Evolutionary conservation across 192 early-diverging fungal genomes (phyloP).

Genomic region (Dispira parvispora): DNA sequence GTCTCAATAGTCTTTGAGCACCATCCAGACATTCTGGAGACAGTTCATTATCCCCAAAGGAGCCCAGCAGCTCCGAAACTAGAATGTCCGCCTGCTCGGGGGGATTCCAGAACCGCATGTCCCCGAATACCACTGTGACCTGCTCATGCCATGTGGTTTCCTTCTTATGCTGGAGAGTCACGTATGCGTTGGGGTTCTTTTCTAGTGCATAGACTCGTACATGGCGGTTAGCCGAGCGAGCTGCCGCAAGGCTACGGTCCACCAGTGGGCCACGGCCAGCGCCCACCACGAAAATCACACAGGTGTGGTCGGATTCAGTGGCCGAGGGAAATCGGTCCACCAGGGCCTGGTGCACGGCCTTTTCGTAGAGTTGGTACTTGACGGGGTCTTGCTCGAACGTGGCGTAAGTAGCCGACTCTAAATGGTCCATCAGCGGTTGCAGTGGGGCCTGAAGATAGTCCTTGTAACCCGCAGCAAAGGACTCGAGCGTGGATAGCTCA

Average conservation of each 20-base stretch:
- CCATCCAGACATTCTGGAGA: slow-evolving; percentile 97
- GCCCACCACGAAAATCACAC: slow-evolving; percentile 78
- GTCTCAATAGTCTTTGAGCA: slow-evolving; percentile 54
- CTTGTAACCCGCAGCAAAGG: slow-evolving; percentile 70
- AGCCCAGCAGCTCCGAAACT: slow-evolving; percentile 90
- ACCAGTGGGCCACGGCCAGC: slow-evolving; percentile 95
- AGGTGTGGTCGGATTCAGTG: slow-evolving; percentile 12
- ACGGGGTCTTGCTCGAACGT: slow-evolving; percentile 90
- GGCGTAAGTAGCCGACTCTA: slow-evolving; percentile 87
- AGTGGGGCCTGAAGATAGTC: slow-evolving; percentile 79
- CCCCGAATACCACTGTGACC: slow-evolving; percentile 70
- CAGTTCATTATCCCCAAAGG: slow-evolving; percentile 98
- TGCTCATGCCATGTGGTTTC: slow-evolving; percentile 53
- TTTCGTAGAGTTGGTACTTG: slow-evolving; percentile 86
- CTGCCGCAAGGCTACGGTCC: slow-evolving; percentile 63
- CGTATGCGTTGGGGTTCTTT: slow-evolving; percentile 92
- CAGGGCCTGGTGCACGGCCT: slow-evolving; percentile 41
- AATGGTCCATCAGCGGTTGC: slow-evolving; percentile 87
- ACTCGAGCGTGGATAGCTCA: slow-evolving; percentile 38
- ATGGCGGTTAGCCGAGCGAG: slow-evolving; percentile 33
- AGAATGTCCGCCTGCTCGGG: slow-evolving; percentile 75
- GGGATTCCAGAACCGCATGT: slow-evolving; percentile 76
- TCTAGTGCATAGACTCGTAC: slow-evolving; percentile 78
- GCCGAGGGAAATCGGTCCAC: slow-evolving; percentile 25
- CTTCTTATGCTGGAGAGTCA: slow-evolving; percentile 62